Percentiles rank a stretch among this genome's conserved stretches.
Evolutionary conservation across 2,329 filamentous ascomycete genomes (phyloP).

Genomic region (Scedosporium apiospermum): DNA sequence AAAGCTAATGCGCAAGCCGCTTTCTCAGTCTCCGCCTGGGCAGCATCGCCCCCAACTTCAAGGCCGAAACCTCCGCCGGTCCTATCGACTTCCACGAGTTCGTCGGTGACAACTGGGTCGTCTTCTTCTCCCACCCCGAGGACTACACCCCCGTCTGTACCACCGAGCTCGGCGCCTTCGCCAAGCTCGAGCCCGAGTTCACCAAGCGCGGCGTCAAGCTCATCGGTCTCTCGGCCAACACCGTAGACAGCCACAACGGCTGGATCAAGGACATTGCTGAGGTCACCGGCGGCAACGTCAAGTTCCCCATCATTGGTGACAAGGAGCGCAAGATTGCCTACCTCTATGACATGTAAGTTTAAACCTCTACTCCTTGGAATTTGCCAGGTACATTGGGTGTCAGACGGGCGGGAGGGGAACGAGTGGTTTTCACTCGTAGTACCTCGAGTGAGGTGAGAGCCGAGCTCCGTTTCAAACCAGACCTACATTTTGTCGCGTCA

Average conservation of each 20-base stretch:
- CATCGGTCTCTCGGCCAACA: slow-evolving; percentile 84
- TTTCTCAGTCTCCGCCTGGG: slow-evolving; percentile 51
- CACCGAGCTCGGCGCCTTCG: slow-evolving; percentile 87
- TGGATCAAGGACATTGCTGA: slow-evolving; percentile 90
- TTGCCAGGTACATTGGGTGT: neutral
- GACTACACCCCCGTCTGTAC: slow-evolving; percentile 96
- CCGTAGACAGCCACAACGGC: slow-evolving; percentile 68
- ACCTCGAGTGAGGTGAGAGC: no score
- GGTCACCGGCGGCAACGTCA: slow-evolving; percentile 59
- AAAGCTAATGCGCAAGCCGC: neutral
- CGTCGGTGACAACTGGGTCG: slow-evolving; percentile 68
- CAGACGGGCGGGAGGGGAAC: no score
- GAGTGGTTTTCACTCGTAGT: no score
- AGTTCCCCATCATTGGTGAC: slow-evolving; percentile 76
- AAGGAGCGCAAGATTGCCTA: slow-evolving; percentile 67
- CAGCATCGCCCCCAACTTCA: slow-evolving; percentile 67
- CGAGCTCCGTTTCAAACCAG: no score
- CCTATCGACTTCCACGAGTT: slow-evolving; percentile 78
- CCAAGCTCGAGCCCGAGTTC: slow-evolving; percentile 83
- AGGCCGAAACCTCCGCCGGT: slow-evolving; percentile 69
- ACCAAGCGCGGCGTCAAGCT: slow-evolving; percentile 80
- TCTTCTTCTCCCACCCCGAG: slow-evolving; percentile 78
- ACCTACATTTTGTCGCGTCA: no score
- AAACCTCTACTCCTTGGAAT: neutral
- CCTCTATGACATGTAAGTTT: slow-evolving; percentile 64